Conservation (phyloP, 108 stramenopile species). For the Licmophora abbreviata region DNA sequence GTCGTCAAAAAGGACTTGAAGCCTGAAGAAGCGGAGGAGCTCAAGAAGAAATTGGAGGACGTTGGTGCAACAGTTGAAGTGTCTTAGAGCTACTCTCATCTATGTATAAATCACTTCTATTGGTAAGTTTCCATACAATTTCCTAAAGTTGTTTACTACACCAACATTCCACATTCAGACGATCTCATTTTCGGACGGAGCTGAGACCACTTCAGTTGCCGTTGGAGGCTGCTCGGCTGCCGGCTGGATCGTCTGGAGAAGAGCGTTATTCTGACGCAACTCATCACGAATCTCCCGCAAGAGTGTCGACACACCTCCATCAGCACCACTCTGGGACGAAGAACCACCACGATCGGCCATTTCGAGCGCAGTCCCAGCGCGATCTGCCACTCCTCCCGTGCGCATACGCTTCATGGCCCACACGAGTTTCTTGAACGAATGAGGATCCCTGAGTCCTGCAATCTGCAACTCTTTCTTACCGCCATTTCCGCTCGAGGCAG, state of each 20-base stretch:
- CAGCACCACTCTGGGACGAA: background rate
- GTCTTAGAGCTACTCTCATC: too few species aligned
- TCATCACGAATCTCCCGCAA: constrained; percentile 25
- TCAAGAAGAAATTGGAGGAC: constrained; percentile 72
- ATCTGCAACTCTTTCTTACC: constrained; percentile 12
- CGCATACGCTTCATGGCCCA: constrained; percentile 31
- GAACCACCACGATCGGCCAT: background rate
- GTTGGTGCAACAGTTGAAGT: constrained; percentile 75
- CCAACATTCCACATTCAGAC: too few species aligned
- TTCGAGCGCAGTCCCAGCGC: background rate
- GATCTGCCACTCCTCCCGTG: background rate
- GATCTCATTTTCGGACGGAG: too few species aligned
- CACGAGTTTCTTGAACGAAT: constrained; percentile 23
- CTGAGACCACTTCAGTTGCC: too few species aligned
- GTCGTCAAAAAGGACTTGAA: constrained; percentile 68
- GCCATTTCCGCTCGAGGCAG: constrained; percentile 11
- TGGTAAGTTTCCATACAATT: too few species aligned
- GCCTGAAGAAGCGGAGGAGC: constrained; percentile 78
- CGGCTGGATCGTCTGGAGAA: too few species aligned
- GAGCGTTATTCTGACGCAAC: constrained; percentile 16
- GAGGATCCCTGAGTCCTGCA: constrained; percentile 20
- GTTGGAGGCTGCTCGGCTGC: too few species aligned
- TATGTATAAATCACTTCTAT: too few species aligned
- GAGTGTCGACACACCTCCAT: constrained; percentile 1
- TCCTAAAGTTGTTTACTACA: too few species aligned